These are phyloP conservation scores for Gossypium turneri DNA, from an alignment of 345 rosid genomes.

Conservation along the genomic window DNA sequence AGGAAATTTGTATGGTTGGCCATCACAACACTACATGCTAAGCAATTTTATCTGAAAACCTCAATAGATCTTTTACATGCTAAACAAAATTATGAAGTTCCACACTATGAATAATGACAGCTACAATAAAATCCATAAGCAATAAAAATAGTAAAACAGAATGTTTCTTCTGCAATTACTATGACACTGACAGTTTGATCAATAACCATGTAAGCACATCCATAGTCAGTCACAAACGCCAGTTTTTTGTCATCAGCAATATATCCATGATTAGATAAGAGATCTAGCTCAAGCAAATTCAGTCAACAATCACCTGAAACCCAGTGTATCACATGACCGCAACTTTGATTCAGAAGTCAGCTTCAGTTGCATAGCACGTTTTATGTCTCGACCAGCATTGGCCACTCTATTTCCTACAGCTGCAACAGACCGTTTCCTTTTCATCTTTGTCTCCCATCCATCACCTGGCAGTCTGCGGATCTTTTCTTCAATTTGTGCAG, in stretches of 20 bases:
- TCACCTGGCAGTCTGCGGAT: constrained; percentile 82
- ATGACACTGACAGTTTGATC: neutral
- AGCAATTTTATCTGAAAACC: neutral
- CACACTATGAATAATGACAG: neutral
- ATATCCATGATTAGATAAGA: neutral
- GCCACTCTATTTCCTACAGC: constrained; percentile 59
- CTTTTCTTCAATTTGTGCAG: constrained; percentile 65
- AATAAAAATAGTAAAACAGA: neutral
- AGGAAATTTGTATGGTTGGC: neutral
- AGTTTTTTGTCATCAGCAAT: constrained; percentile 1
- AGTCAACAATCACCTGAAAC: constrained; percentile 56
- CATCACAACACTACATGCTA: neutral
- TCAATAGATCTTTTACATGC: neutral
- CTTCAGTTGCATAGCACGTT: constrained; percentile 57
- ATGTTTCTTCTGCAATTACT: neutral
- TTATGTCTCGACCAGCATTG: constrained; percentile 55
- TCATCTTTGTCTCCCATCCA: constrained; percentile 91
- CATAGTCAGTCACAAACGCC: neutral
- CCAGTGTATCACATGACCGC: constrained; percentile 62
- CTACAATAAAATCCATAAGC: neutral
- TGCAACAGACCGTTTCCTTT: constrained; percentile 87
- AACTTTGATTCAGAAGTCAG: constrained; percentile 57
- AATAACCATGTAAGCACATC: neutral
- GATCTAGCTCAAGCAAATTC: neutral
- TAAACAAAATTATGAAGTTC: neutral